phyloP scores from a whole-genome alignment of 257 asterid genomes.

The Leonotis leonurus region DNA sequence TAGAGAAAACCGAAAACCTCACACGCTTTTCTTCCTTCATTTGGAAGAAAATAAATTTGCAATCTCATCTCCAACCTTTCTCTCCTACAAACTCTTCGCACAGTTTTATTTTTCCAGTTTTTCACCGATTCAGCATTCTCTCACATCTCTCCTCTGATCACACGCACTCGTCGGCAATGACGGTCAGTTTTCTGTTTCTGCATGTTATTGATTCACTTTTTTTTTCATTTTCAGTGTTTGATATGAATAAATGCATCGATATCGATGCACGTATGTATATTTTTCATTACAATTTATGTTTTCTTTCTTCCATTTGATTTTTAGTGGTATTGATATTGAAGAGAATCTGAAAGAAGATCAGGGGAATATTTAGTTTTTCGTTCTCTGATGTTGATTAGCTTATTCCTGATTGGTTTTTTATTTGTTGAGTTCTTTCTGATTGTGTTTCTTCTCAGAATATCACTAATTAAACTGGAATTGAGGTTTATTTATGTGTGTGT shows the following conservation, averaged over 20 bases:
- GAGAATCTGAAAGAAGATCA: neutral
- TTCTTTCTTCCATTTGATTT: no score
- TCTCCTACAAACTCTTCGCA: neutral
- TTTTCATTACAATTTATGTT: neutral
- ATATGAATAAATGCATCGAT: neutral
- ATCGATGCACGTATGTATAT: neutral
- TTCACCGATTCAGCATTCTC: conserved; percentile 12
- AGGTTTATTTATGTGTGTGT: neutral
- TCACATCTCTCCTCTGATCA: conserved; percentile 18
- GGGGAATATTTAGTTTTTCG: neutral
- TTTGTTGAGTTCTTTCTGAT: no score
- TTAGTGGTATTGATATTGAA: neutral
- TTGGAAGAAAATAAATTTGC: neutral
- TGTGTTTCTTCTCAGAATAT: neutral
- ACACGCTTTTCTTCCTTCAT: conserved; percentile 8
- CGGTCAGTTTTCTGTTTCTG: conserved; percentile 29
- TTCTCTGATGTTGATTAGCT: neutral
- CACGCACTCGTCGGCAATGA: conserved; percentile 19
- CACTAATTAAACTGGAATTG: neutral
- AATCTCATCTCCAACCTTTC: neutral
- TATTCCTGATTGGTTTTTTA: neutral
- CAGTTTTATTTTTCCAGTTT: conserved; percentile 4
- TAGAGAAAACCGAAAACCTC: conserved; percentile 6
- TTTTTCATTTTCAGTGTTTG: neutral
- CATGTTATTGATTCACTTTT: neutral